Evolutionary conservation across 306 rosid genomes (phyloP), one percentile per base, ranked within the genome.

Genomic region (Cajanus cajan): DNA sequence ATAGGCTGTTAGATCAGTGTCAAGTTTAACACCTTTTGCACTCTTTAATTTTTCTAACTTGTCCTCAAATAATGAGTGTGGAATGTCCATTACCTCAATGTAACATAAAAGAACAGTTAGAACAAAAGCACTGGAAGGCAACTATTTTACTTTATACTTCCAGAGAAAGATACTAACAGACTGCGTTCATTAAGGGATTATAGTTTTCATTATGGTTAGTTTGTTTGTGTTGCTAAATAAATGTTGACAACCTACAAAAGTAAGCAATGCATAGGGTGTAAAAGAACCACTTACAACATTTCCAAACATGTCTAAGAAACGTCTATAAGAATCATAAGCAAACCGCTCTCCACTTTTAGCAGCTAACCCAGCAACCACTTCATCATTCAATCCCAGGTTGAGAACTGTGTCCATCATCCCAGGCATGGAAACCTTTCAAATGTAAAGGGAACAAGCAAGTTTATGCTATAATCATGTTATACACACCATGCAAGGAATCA

Each of bases 391-490:
- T 78, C 99, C 99, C 64, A 95, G 97, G 89, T 95, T 95, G 87
- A 95, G 99, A 82, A 95, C 94, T 21, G 98, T 95, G 88, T 95
- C 99, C 99, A 92, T 95, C 97, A 92, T 95, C 68, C 99, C 99
- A 61, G 98, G 99, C 99, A 95, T 95, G 64, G 99, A 95, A 83
- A 95, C 87, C 98, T 95, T 64, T 45, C 15, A 72, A 63, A 70
- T 54, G 68, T 43, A 69, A 68, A 48, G 21, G 28, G 44, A 76
- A 62, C 77, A 63, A 57, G 57, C 61, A 61, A 69, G 70, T 64
- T 64, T 43, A 59, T 52, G 66, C 47, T 11, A 39, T 68, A 48
- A 34, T 57, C 85, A 71, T 34, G 72, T 61, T 34, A 48, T 58
- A 33, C 50, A 65, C 39, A 34, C 10, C 57, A 68, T 13, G n/a